Evolutionary conservation across 495 filamentous ascomycete species (phyloP), one percentile per base, ranked within the genome.

Genomic region (Tuber umbilicatum): DNA sequence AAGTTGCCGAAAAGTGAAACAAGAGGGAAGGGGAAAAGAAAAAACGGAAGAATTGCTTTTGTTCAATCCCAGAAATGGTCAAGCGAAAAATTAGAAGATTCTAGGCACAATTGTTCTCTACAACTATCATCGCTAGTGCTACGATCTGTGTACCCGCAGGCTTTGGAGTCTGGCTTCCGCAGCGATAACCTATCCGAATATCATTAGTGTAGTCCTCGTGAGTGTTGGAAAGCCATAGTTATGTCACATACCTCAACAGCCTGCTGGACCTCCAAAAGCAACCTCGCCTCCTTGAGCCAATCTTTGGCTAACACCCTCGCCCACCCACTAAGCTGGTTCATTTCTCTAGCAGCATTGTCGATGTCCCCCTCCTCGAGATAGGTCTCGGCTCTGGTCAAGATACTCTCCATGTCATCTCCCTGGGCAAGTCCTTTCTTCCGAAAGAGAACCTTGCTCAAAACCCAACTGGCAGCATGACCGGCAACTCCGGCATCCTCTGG

Each of bases 401-500:
- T 89, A 82, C 93, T 97, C 87, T 98, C 95, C 35, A 98, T 94
- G 82, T 99, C 95, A 79, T 95, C 89, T 38, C 96, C 94, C 40
- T 88, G 87, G 1, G 94, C 90, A 64, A 95, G 85, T n/a, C 90
- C 92, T 81, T 93, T 88, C 86, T 97, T 97, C 86, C 91, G 91
- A 87, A 99, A 98, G 84, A 97, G 87, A 38, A 97, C 86, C 84
- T 97, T 94, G 86, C 92, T 96, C 82, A 99, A 83, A 39, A 94
- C 85, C 78, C 91, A 90, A 83, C 92, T 96, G 19, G 92, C 92
- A 1, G 94, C 93, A 83, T 98, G 95, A 81, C 91, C 93, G 21
- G 95, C 94, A 35, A 97, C 92, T 74, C 95, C 95, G 5, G 96
- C 95, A 78, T 97, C 90, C 71, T 96, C 93, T 31, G 95, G 95